Conservation (phyloP, 257 asterid species). For the Henckelia pumila region DNA sequence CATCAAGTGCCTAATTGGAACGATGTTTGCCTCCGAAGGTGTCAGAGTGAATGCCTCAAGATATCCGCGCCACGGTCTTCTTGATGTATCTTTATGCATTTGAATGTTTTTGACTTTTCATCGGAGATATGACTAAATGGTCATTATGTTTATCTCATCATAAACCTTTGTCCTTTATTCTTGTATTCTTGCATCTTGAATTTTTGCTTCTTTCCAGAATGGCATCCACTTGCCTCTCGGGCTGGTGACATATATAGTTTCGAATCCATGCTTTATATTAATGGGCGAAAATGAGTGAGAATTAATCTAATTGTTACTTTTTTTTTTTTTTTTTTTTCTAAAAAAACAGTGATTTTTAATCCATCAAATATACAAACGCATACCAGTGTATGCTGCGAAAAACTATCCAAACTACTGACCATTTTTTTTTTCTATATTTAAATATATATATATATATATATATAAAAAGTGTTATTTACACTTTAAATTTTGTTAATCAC, state of each 20-base stretch:
- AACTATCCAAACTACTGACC: no score
- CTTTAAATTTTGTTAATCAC: no score
- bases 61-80: slow-evolving; percentile 56
- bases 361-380: no score
- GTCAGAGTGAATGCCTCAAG: slow-evolving; percentile 91
- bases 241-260: background rate
- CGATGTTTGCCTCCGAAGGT: slow-evolving; percentile 83
- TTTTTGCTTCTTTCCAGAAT: background rate
- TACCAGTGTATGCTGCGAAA: no score
- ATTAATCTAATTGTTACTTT: no score
- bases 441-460: no score
- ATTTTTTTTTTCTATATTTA: no score
- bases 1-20: slow-evolving; percentile 98
- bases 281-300: no score
- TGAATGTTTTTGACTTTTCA: background rate
- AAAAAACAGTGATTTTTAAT: no score
- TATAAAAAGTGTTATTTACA: no score
- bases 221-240: background rate
- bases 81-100: slow-evolving; percentile 10
- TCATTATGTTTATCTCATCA: background rate
- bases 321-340: no score
- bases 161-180: background rate
- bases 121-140: background rate
- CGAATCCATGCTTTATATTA: background rate
- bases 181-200: background rate